phyloP scores from a whole-genome alignment of 495 filamentous ascomycete species.

The Xylaria telfairii region DNA sequence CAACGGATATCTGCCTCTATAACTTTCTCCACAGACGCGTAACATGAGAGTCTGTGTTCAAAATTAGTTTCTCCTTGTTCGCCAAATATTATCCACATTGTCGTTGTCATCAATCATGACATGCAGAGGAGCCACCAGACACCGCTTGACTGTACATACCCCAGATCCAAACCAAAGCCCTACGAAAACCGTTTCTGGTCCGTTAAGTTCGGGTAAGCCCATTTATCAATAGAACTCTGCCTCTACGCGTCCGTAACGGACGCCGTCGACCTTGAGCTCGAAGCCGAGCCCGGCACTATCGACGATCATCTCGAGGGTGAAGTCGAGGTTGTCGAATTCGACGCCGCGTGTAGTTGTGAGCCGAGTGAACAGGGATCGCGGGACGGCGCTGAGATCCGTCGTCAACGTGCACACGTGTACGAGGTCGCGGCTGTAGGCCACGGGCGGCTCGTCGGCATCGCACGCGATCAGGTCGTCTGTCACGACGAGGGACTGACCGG shows the following conservation, averaged over 20 bases:
- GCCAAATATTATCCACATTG: neutral
- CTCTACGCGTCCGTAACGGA: constrained; percentile 72
- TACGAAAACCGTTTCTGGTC: neutral
- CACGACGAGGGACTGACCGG: constrained; percentile 67
- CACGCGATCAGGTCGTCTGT: constrained; percentile 78
- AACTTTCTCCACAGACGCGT: neutral
- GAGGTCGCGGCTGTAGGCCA: constrained; percentile 60
- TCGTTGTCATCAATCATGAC: neutral
- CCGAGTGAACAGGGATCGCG: constrained; percentile 66
- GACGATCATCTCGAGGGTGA: constrained; percentile 76
- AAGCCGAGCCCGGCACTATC: constrained; percentile 74
- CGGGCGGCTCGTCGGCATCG: constrained; percentile 66
- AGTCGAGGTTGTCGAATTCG: constrained; percentile 78
- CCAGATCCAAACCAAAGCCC: neutral
- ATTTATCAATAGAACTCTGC: constrained; percentile 65
- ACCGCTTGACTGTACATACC: constrained; percentile 7
- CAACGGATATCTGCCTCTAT: neutral
- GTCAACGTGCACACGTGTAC: constrained; percentile 76
- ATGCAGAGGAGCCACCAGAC: neutral
- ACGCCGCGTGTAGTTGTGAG: constrained; percentile 74
- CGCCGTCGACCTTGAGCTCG: constrained; percentile 75
- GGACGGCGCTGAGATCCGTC: constrained; percentile 74
- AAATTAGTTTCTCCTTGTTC: neutral
- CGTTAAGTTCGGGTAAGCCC: neutral
- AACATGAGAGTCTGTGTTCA: neutral